Conservation (phyloP, 176 grass and related monocot species). For the Avena sativa region DNA sequence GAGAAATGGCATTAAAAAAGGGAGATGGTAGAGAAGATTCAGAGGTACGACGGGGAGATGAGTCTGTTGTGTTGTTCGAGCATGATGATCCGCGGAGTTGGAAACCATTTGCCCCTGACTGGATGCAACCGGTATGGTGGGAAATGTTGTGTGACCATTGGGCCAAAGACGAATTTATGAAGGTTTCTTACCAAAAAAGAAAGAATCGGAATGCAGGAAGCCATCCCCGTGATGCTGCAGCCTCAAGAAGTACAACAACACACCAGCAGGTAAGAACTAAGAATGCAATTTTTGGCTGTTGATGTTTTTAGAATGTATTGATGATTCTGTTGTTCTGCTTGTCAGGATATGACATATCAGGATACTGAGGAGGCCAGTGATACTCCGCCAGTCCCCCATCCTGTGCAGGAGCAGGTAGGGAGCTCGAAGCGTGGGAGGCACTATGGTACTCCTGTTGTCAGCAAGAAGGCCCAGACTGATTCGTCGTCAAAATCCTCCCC, state of each 20-base stretch:
- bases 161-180: slow-evolving; percentile 52
- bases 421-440: slow-evolving; percentile 31
- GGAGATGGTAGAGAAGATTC: slow-evolving; percentile 37
- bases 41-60: slow-evolving; percentile 23
- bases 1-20: slow-evolving; percentile 27
- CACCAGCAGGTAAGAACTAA: slow-evolving; percentile 31
- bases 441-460: background rate
- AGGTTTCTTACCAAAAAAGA: slow-evolving; percentile 54
- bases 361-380: background rate
- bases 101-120: slow-evolving; percentile 56
- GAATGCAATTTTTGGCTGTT: slow-evolving; percentile 2
- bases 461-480: slow-evolving; percentile 27
- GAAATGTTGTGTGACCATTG: slow-evolving; percentile 61
- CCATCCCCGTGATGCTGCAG: slow-evolving; percentile 4
- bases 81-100: slow-evolving; percentile 46
- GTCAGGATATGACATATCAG: slow-evolving; percentile 9
- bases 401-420: slow-evolving; percentile 30
- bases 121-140: slow-evolving; percentile 55
- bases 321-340: slow-evolving; percentile 29
- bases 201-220: slow-evolving; percentile 58
- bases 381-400: slow-evolving; percentile 23
- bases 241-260: slow-evolving; percentile 16
- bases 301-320: slow-evolving; percentile 25
- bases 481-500: slow-evolving; percentile 37
- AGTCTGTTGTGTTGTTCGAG: slow-evolving; percentile 2